phyloP scores from a whole-genome alignment of 331 rosid genomes.

The Pyracantha coccinea region DNA sequence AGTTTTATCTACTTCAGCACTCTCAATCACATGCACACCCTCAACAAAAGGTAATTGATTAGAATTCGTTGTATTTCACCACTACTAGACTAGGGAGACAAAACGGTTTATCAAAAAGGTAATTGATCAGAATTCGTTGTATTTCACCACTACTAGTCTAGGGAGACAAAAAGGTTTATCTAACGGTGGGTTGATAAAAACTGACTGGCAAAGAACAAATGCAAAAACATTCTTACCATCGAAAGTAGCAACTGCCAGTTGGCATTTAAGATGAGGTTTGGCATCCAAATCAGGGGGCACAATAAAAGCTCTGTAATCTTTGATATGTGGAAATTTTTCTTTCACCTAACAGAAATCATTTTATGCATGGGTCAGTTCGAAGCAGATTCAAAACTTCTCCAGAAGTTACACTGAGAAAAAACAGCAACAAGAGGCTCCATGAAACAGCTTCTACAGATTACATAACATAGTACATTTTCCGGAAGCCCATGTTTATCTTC shows the following conservation, averaged over 20 bases:
- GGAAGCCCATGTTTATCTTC: conserved; percentile 65
- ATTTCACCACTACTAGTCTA: background rate
- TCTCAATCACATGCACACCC: background rate
- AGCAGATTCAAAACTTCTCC: background rate
- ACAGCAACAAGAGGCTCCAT: background rate
- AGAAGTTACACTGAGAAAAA: background rate
- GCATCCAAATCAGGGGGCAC: conserved; percentile 53
- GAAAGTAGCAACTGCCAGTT: conserved; percentile 55
- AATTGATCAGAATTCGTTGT: background rate
- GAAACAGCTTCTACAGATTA: background rate
- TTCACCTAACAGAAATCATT: conserved; percentile 45
- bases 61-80: background rate
- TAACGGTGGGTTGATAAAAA: background rate
- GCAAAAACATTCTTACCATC: conserved; percentile 38
- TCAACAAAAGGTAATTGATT: background rate
- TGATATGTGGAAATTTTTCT: conserved; percentile 75
- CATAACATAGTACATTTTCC: conserved; percentile 32
- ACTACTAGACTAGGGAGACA: background rate
- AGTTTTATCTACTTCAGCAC: background rate
- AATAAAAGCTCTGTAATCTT: conserved; percentile 47
- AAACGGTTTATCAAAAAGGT: background rate
- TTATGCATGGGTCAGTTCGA: background rate
- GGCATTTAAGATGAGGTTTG: conserved; percentile 64
- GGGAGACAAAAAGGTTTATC: background rate
- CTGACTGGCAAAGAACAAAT: background rate